phyloP scores from a whole-genome alignment of 2,329 filamentous ascomycete genomes.

The Fusarium nurragi region DNA sequence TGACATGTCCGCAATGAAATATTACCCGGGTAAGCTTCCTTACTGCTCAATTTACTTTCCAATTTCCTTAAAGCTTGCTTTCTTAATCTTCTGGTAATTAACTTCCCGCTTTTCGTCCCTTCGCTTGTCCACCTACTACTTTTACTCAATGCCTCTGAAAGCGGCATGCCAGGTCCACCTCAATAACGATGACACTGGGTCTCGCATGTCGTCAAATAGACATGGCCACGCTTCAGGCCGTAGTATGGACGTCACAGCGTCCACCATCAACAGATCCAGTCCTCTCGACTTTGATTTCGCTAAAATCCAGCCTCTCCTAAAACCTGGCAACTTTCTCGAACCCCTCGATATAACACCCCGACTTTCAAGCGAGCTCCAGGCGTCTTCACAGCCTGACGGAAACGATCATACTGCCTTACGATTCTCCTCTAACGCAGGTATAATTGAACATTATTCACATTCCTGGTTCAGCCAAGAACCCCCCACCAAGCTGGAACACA shows the following conservation, averaged over 20 bases:
- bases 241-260: constrained; percentile 23
- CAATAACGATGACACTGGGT: not conserved
- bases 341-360: not conserved
- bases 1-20: not conserved
- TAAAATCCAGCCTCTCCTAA: constrained; percentile 7
- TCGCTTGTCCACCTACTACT: not conserved
- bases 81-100: not conserved
- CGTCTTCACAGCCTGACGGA: not conserved
- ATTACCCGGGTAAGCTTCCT: not conserved
- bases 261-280: constrained; percentile 23
- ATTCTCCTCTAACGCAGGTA: constrained; percentile 22
- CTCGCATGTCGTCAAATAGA: not conserved
- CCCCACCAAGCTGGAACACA: not conserved
- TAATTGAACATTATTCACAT: constrained; percentile 24
- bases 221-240: not conserved
- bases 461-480: constrained; percentile 10
- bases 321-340: not conserved
- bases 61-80: not conserved
- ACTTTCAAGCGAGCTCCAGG: not conserved
- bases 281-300: constrained; percentile 26
- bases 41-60: no score
- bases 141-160: not conserved
- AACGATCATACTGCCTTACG: not conserved
- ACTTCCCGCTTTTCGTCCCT: no score
- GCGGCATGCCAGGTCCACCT: not conserved